Evolutionary conservation across 129 eudicot genomes (phyloP).

Genomic region (Smallanthus sonchifolius): DNA sequence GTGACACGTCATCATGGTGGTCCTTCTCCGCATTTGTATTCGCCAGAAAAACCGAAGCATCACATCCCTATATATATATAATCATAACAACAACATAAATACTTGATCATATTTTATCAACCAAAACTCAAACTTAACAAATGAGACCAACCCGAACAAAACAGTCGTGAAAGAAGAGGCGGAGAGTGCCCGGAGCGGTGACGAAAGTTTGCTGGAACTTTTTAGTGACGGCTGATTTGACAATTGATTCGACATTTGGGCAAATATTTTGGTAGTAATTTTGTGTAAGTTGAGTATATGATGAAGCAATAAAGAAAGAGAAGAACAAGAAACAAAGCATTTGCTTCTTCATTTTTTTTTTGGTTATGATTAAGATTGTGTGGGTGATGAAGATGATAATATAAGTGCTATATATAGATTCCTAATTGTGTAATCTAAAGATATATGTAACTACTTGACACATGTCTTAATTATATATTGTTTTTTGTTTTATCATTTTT

Average conservation of each 20-base stretch:
- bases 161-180: conserved; percentile 93
- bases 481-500: neutral
- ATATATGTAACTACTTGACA: neutral
- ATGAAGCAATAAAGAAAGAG: conserved; percentile 26
- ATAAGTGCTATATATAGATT: neutral
- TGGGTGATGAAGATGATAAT: conserved; percentile 1
- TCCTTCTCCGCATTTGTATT: conserved; percentile 67
- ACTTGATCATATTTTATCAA: too few relatives aligned
- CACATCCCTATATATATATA: conserved; percentile 60
- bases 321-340: conserved; percentile 30
- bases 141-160: conserved; percentile 58
- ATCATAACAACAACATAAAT: too few relatives aligned
- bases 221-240: conserved; percentile 44
- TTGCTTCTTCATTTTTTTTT: conserved; percentile 25
- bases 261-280: conserved; percentile 56
- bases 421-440: neutral
- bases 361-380: conserved; percentile 11
- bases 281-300: conserved; percentile 51
- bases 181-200: conserved; percentile 79
- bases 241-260: conserved; percentile 73
- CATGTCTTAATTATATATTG: neutral
- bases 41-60: conserved; percentile 69
- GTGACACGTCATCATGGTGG: conserved; percentile 64
- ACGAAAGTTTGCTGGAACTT: conserved; percentile 73
- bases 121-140: neutral